Percentiles rank a stretch among this genome's conserved stretches.
phyloP scores from a whole-genome alignment of 176 grass and related monocot genomes.

The Pontederia paniculata region DNA sequence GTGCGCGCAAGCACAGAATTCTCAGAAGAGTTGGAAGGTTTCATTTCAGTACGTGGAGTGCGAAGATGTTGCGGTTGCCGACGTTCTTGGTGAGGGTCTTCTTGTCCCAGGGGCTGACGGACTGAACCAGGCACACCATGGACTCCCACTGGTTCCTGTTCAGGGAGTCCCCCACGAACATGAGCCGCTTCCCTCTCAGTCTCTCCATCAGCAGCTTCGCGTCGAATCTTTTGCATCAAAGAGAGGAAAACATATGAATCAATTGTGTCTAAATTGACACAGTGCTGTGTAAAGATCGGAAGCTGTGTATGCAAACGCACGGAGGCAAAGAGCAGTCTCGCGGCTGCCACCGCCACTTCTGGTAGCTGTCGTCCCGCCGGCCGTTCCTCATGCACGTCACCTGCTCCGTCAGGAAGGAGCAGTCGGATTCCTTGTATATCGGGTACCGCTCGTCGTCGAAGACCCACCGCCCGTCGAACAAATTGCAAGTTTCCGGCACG shows the following conservation, averaged over 20 bases:
- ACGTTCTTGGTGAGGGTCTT: constrained; percentile 4
- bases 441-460: not conserved
- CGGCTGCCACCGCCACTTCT: constrained; percentile 17
- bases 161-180: constrained; percentile 13
- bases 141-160: constrained; percentile 17
- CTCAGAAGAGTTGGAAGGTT: too few species aligned
- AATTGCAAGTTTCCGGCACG: constrained; percentile 10
- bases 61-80: not conserved
- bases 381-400: constrained; percentile 8
- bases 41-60: not conserved
- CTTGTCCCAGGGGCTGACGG: not conserved
- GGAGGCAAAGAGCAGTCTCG: not conserved
- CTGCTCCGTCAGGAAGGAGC: constrained; percentile 12
- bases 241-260: not conserved
- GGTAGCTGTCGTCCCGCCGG: constrained; percentile 2
- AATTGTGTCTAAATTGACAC: not conserved
- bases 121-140: constrained; percentile 15
- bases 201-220: not conserved
- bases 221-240: not conserved
- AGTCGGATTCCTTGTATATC: constrained; percentile 3
- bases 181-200: constrained; percentile 4
- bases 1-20: too few species aligned
- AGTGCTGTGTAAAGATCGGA: not conserved
- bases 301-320: not conserved
- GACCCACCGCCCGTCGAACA: constrained; percentile 1